phyloP scores from a whole-genome alignment of 331 rosid genomes.

The Quercus lobata region DNA sequence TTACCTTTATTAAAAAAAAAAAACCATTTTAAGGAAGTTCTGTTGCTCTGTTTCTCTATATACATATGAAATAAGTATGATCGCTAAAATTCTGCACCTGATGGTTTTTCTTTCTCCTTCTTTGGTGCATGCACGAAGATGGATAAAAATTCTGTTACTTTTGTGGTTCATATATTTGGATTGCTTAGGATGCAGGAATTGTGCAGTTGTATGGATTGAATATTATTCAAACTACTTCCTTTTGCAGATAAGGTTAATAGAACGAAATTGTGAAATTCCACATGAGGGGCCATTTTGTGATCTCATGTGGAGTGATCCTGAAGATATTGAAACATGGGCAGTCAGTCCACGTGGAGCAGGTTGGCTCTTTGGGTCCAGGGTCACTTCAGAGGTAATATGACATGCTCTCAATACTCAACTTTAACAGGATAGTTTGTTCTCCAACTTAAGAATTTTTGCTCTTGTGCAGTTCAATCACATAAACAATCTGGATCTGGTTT shows the following conservation, averaged over 20 bases:
- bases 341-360: constrained; percentile 99
- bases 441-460: constrained; percentile 18
- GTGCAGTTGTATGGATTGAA: neutral
- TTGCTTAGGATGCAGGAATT: too few relatives aligned
- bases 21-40: neutral
- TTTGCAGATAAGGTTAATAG: constrained; percentile 83
- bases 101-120: neutral
- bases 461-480: constrained; percentile 84
- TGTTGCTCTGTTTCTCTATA: neutral
- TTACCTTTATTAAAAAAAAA: too few relatives aligned
- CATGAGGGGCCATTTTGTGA: constrained; percentile 99
- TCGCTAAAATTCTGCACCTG: neutral
- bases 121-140: too few relatives aligned
- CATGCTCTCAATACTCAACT: constrained; percentile 8
- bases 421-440: neutral
- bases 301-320: constrained; percentile 99
- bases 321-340: constrained; percentile 99
- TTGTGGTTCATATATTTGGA: neutral
- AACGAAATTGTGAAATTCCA: constrained; percentile 97
- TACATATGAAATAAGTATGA: neutral
- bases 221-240: constrained; percentile 1
- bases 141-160: neutral
- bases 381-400: constrained; percentile 80
- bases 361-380: constrained; percentile 98
- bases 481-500: constrained; percentile 79